These are phyloP conservation scores for Castanospermum australe DNA, from an alignment of 306 rosid species.

Conservation along the genomic window DNA sequence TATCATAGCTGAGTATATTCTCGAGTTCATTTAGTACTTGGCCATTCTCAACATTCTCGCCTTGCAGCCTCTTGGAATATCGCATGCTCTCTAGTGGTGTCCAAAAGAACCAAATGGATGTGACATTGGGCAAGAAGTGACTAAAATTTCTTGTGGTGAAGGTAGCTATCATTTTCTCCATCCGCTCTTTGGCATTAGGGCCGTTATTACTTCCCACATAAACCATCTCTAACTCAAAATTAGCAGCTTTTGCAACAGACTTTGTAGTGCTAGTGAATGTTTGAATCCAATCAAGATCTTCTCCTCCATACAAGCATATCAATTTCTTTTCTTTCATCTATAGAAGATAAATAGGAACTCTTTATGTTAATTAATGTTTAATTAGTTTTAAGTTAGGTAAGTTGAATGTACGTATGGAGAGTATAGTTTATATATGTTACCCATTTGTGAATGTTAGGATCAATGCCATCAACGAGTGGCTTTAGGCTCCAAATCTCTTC, in stretches of 20 bases:
- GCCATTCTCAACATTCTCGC: constrained; percentile 14
- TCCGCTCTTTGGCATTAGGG: constrained; percentile 30
- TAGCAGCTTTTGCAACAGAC: background rate
- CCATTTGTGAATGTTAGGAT: constrained; percentile 7
- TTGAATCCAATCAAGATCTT: constrained; percentile 26
- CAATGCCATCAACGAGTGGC: constrained; percentile 22
- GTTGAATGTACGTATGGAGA: background rate
- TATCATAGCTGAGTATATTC: constrained; percentile 25
- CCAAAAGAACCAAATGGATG: constrained; percentile 27
- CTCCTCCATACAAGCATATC: constrained; percentile 34
- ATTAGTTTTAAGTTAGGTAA: background rate
- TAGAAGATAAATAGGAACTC: background rate
- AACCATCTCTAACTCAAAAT: background rate
- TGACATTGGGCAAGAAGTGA: constrained; percentile 3
- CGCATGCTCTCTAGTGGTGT: constrained; percentile 28
- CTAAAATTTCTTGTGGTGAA: background rate
- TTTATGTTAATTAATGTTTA: background rate
- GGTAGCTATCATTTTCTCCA: constrained; percentile 10
- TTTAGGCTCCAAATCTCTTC: constrained; percentile 27
- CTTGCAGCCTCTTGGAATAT: constrained; percentile 13
- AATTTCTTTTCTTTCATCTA: constrained; percentile 11
- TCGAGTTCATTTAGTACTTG: constrained; percentile 4
- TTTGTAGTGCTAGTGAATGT: background rate
- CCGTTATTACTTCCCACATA: constrained; percentile 33
- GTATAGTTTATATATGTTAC: background rate